Conservation (phyloP, 371 early-diverging fungal species). For the Amoeboaphelidium protococcarum region DNA sequence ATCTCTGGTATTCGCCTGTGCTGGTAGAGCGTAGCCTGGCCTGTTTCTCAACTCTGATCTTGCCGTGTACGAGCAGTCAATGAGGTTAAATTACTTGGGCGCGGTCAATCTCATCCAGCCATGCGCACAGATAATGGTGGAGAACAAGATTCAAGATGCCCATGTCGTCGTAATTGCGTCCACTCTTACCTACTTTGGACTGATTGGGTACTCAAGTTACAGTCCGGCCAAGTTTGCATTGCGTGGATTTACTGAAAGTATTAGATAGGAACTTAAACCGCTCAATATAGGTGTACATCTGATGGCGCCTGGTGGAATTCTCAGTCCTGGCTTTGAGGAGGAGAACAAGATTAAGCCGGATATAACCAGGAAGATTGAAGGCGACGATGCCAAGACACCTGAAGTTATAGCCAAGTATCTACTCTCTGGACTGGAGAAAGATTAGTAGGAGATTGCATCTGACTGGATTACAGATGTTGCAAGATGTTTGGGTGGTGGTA, state of each 20-base stretch:
- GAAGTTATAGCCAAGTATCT: conserved; percentile 29
- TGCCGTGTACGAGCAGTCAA: conserved; percentile 27
- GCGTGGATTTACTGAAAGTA: conserved; percentile 38
- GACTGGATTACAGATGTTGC: conserved; percentile 18
- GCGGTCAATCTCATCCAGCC: conserved; percentile 42
- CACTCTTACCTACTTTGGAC: conserved; percentile 27
- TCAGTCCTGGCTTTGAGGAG: conserved; percentile 41
- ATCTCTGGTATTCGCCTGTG: conserved; percentile 44
- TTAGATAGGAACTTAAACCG: conserved; percentile 39
- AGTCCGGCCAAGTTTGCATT: conserved; percentile 58
- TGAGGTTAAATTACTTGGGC: conserved; percentile 54
- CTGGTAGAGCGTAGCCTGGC: conserved; percentile 43
- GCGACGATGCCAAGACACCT: conserved; percentile 25
- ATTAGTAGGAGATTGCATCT: conserved; percentile 22
- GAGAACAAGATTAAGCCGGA: conserved; percentile 59
- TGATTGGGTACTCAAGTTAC: conserved; percentile 59
- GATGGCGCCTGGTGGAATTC: conserved; percentile 53
- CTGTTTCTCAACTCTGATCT: conserved; percentile 35
- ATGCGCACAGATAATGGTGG: conserved; percentile 32
- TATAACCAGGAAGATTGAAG: conserved; percentile 54
- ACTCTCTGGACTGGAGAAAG: conserved; percentile 16
- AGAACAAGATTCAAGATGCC: conserved; percentile 25
- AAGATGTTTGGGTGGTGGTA: no score
- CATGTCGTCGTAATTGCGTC: conserved; percentile 49
- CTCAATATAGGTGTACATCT: conserved; percentile 42